These are phyloP conservation scores for Colletotrichum euphorbiae DNA, from an alignment of 2,329 filamentous ascomycete species.

Conservation along the genomic window DNA sequence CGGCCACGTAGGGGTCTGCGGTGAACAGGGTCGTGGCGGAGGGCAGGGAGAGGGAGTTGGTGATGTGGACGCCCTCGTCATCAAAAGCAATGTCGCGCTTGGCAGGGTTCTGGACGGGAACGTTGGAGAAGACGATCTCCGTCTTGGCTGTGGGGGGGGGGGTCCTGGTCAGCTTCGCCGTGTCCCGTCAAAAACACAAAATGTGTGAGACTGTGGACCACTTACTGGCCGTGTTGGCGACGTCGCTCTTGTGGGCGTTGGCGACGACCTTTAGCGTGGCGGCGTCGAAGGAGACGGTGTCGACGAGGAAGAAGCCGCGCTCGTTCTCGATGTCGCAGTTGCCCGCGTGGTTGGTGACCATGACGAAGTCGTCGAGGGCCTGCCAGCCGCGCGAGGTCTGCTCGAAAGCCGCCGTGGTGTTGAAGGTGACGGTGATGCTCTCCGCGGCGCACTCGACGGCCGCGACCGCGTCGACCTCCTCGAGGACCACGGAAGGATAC, in stretches of 20 bases:
- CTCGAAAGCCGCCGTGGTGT: conserved; percentile 38
- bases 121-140: conserved; percentile 42
- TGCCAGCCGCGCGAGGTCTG: conserved; percentile 41
- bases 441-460: conserved; percentile 68
- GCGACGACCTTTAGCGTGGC: conserved; percentile 40
- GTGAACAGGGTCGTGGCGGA: conserved; percentile 40
- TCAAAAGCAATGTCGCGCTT: conserved; percentile 42
- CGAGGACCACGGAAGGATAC: conserved; percentile 42
- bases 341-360: conserved; percentile 43
- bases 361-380: conserved; percentile 41
- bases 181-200: accelerated
- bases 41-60: conserved; percentile 41
- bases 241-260: conserved; percentile 42
- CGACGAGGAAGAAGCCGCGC: conserved; percentile 43
- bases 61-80: conserved; percentile 42
- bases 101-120: conserved; percentile 32
- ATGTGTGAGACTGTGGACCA: not conserved
- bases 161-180: not conserved
- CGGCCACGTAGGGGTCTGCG: conserved; percentile 38
- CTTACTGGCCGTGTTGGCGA: conserved; percentile 43
- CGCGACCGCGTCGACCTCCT: conserved; percentile 58
- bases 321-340: conserved; percentile 42
- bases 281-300: conserved; percentile 35
- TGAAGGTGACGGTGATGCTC: conserved; percentile 51
- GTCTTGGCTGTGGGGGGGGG: conserved; percentile 19